phyloP scores from a whole-genome alignment of 192 early-diverging fungal species.

The Gamsiella multidivaricata region DNA sequence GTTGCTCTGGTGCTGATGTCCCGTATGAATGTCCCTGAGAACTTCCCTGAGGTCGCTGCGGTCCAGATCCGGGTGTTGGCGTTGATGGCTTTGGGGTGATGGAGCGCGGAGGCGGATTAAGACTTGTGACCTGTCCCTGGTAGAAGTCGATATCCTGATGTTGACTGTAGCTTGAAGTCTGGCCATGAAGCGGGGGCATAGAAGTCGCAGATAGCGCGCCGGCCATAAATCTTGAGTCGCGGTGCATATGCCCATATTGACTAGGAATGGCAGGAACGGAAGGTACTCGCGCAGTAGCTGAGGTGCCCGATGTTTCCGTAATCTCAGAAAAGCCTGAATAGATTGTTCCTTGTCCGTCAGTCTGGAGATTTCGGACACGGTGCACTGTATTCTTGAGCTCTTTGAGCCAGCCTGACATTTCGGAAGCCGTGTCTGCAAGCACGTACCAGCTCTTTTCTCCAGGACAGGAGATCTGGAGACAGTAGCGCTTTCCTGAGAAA shows the following conservation, averaged over 20 bases:
- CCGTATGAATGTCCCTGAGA: not conserved
- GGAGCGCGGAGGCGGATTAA: slow-evolving; percentile 43
- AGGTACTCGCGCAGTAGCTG: not conserved
- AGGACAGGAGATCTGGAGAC: slow-evolving; percentile 47
- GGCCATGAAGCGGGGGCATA: not conserved
- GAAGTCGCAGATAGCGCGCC: slow-evolving; percentile 7
- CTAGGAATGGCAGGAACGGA: slow-evolving; percentile 19
- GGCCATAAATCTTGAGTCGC: slow-evolving; percentile 7
- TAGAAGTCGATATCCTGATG: slow-evolving; percentile 19
- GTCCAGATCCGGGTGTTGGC: slow-evolving; percentile 4
- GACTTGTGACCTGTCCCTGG: slow-evolving; percentile 12
- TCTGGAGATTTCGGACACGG: slow-evolving; percentile 6
- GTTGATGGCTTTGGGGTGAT: slow-evolving; percentile 39
- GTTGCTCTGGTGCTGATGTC: not conserved
- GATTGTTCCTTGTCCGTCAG: slow-evolving; percentile 12
- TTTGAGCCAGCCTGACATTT: slow-evolving; percentile 56
- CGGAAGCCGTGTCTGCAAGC: slow-evolving; percentile 53
- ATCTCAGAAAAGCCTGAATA: slow-evolving; percentile 37
- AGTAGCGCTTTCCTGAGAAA: slow-evolving; percentile 52
- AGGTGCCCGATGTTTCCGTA: slow-evolving; percentile 28
- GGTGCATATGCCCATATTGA: slow-evolving; percentile 17
- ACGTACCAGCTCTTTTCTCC: slow-evolving; percentile 55
- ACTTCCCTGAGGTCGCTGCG: not conserved
- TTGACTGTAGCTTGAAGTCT: not conserved
- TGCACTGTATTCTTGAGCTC: slow-evolving; percentile 55